phyloP scores from a whole-genome alignment of 305 asterid species.

The Ruellia speciosa region DNA sequence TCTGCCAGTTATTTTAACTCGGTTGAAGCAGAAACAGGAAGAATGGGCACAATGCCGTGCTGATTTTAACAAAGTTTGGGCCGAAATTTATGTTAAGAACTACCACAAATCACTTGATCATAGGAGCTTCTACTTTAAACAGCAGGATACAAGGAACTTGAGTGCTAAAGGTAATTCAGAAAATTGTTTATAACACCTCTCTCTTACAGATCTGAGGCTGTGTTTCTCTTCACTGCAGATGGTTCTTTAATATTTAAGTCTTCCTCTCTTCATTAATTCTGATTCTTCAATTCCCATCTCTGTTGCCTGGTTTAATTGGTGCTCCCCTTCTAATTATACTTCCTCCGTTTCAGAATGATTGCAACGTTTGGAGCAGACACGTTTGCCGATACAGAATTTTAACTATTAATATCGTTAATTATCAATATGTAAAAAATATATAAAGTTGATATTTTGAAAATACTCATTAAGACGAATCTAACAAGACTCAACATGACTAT shows the following conservation, averaged over 20 bases:
- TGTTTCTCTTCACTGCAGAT: conserved; percentile 22
- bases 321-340: too few species aligned
- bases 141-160: conserved; percentile 94
- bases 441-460: too few species aligned
- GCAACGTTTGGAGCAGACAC: too few species aligned
- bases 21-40: conserved; percentile 95
- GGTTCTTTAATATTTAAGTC: not conserved
- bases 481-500: too few species aligned
- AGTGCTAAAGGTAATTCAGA: conserved; percentile 76
- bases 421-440: too few species aligned
- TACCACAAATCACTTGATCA: conserved; percentile 98
- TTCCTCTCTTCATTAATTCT: not conserved
- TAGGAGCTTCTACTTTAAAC: conserved; percentile 95
- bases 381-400: too few species aligned
- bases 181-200: conserved; percentile 23
- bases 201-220: conserved; percentile 15
- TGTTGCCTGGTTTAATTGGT: too few species aligned
- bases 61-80: conserved; percentile 97
- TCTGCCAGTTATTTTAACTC: conserved; percentile 83
- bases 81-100: conserved; percentile 86
- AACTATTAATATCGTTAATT: too few species aligned
- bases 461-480: too few species aligned
- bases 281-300: not conserved
- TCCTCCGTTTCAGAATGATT: too few species aligned
- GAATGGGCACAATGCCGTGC: conserved; percentile 94